Evolutionary conservation across 768 basidiomycete species (phyloP), one percentile per base, ranked within the genome.

Genomic region (Termitomyces sp.): DNA sequence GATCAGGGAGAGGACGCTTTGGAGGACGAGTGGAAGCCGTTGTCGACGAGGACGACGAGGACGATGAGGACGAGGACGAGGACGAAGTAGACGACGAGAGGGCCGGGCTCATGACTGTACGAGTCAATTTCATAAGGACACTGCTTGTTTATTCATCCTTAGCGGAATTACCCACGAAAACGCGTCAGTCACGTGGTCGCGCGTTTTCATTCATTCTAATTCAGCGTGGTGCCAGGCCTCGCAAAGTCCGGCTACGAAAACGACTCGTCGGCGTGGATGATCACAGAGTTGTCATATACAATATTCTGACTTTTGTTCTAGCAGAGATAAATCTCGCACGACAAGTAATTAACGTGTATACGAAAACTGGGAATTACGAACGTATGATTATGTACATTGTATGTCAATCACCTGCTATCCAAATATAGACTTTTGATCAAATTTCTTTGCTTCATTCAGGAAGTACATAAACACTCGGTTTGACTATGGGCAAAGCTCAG

Each of bases 401-500:
- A 16, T 59, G n/a, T 9, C 43, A 50, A 59, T 56, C 38, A 47
- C 59, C 18, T 50, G 20, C 10, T 5, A 61, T 58, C 32, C 51
- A 61, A 61, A 59, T 40, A 55, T 36, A 10, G 18, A 14, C 28
- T 46, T 23, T 23, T 23, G 23, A 23, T 23, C 44, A 46, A 46
- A 46, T 46, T 46, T 55, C 47, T 61, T 13, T 13, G 12, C 3
- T 30, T 30, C 30, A 30, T 30, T 35, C 35, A 35, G 4, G 2
- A 38, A 38, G 36, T 38, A 14, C 14, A 38, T 38, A 38, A 38
- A 35, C 9, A 38, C 12, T 13, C 12, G 12, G 14, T 13, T 38
- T 50, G 23, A 38, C 33, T 12, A 90, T 91, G 89, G 85, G 80
- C 48, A 89, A 89, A 67, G 76, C 82, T n/a, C 89, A 93, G 73